Base-by-base conservation (phyloP, 2,329 filamentous ascomycete genomes). In the Chaetoscypha palmicola region DNA sequence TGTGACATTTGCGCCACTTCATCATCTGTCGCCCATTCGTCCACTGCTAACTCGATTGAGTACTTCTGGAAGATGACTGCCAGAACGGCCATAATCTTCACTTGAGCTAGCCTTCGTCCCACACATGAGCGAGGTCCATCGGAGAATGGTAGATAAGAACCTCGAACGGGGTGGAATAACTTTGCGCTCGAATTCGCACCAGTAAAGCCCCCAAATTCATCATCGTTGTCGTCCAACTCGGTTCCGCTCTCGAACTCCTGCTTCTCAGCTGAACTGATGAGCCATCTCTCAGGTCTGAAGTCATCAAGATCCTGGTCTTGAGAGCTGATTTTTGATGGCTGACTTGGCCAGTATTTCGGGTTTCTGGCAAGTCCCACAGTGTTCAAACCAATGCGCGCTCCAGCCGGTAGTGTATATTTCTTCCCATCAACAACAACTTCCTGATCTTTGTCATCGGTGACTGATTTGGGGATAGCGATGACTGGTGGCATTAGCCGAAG, bases 281-380 rank as follows among this genome's bases (percentile, higher is more conserved):
- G 75, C 86, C 86, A 90, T 33, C 86, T 74, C 62, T 86, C 81
- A 0, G 86, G 84, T 37, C 78, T 68, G 62, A 81, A 91, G 46
- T 83, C 75, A 41, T 81, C 70, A 1, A 86, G 64, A 54, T 90
- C 83, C 38, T 75, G 65, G 14, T 63, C 49, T 19, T 61, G 64
- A 0, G 58, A 64, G 1, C 65, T 64, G 16, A 71, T 57, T 48
- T 65, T 66, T 53, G 44, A 71, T 59, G 59, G 55, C 28, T 49
- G 51, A 54, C 39, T 54, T 56, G 57, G 83, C 86, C 86, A 91
- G 62, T 82, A 81, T 38, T 74, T 77, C 9, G 84, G 83, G 61
- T 88, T 85, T 28, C 77, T 73, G 41, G 88, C 83, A 2, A 70
- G 68, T 4, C 70, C 71, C 4, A 77, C 65, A 0, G 72, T 71